phyloP scores from a whole-genome alignment of 768 basidiomycete species.

The Leucogyrophana mollusca region DNA sequence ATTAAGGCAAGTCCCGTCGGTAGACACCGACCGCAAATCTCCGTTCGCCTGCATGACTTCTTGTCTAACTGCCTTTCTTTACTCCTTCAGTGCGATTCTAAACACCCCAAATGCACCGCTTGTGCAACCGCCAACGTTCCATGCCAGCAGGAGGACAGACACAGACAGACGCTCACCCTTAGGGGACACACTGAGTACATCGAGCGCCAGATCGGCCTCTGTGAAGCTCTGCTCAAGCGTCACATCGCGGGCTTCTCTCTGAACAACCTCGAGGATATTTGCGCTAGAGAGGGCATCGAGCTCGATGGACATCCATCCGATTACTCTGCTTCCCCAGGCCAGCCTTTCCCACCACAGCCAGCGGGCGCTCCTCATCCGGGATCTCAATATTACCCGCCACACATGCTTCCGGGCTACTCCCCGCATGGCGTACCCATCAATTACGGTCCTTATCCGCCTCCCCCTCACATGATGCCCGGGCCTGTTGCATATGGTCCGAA shows the following conservation, averaged over 20 bases:
- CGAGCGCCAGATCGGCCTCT: conserved; percentile 78
- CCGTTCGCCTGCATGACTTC: conserved; percentile 46
- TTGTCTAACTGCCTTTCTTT: conserved; percentile 24
- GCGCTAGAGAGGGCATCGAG: conserved; percentile 68
- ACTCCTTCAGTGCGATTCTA: conserved; percentile 77
- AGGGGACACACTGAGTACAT: conserved; percentile 81
- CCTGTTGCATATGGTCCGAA: conserved; percentile 53
- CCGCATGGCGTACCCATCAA: conserved; percentile 39
- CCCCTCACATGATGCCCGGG: conserved; percentile 37
- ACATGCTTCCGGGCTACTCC: conserved; percentile 46
- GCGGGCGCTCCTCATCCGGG: conserved; percentile 22
- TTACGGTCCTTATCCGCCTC: conserved; percentile 43
- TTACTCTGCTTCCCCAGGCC: conserved; percentile 27
- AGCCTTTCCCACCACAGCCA: conserved; percentile 30
- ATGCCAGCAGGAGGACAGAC: conserved; percentile 87
- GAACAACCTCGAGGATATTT: conserved; percentile 61
- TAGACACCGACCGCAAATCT: conserved; percentile 81
- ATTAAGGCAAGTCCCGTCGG: conserved; percentile 82
- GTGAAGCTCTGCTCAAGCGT: conserved; percentile 75
- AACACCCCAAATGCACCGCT: conserved; percentile 83
- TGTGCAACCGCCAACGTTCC: conserved; percentile 76
- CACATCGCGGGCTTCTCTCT: conserved; percentile 68
- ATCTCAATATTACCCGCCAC: conserved; percentile 30
- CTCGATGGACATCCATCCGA: conserved; percentile 30
- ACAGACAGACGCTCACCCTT: conserved; percentile 82